Percentiles rank a stretch among this genome's conserved stretches.
These are phyloP conservation scores for Cladosporium oxysporum DNA, from an alignment of 2,329 filamentous ascomycete species.

Conservation along the genomic window DNA sequence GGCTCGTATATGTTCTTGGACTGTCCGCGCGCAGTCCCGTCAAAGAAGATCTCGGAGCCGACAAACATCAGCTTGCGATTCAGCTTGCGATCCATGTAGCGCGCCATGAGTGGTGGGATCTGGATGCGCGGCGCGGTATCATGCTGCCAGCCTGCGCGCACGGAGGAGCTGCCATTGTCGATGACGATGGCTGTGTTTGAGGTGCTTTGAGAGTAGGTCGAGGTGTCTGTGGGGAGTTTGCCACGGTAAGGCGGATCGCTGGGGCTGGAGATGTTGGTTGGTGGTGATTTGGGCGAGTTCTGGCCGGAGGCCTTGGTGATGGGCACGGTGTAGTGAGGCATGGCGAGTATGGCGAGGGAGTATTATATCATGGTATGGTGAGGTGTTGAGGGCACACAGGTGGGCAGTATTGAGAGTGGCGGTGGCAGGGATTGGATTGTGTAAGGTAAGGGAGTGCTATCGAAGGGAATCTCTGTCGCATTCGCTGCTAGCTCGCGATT, in stretches of 20 bases:
- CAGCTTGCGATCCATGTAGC: conserved; percentile 91
- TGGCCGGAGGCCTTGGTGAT: conserved; percentile 31
- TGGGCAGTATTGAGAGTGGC: neutral
- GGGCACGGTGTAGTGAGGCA: conserved; percentile 40
- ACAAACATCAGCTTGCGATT: conserved; percentile 91
- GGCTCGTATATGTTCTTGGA: conserved; percentile 88
- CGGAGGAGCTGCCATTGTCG: conserved; percentile 89
- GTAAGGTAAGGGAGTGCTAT: neutral
- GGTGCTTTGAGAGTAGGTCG: conserved; percentile 70
- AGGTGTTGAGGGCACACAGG: neutral
- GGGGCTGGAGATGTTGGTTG: conserved; percentile 53
- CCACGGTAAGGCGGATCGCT: conserved; percentile 64
- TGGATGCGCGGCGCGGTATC: conserved; percentile 77
- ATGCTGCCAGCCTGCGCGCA: conserved; percentile 96
- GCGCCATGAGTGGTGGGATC: conserved; percentile 87
- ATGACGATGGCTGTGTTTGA: conserved; percentile 80
- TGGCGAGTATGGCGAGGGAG: conserved; percentile 20
- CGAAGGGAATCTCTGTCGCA: neutral
- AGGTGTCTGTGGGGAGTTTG: conserved; percentile 58
- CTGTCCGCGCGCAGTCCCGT: conserved; percentile 88
- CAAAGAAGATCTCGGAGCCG: conserved; percentile 88
- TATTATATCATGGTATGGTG: conserved; percentile 20
- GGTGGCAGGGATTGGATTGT: neutral
- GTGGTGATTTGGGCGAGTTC: conserved; percentile 55
- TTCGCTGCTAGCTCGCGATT: conserved; percentile 12